A percentile compares a stretch with the other conserved stretches of the same genome.
Evolutionary conservation across 2,329 filamentous ascomycete species (phyloP).

Genomic region (Aureobasidium subglaciale): DNA sequence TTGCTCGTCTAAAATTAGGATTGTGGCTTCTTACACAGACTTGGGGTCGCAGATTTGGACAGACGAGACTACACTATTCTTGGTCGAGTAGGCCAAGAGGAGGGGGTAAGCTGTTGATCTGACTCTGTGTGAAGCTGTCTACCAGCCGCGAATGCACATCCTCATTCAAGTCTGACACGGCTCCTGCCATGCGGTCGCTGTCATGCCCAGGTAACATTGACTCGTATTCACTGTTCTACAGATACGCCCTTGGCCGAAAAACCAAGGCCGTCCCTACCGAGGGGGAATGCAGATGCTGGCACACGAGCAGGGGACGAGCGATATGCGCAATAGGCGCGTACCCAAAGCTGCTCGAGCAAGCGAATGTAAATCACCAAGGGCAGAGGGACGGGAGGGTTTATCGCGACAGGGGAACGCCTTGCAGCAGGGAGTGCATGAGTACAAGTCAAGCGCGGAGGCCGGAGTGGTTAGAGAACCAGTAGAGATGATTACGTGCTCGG

Average conservation of each 20-base stretch:
- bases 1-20: slow-evolving; percentile 7
- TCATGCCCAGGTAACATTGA: too few relatives aligned
- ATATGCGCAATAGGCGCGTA: not conserved
- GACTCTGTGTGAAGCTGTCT: slow-evolving; percentile 1
- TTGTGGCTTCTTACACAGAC: not conserved
- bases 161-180: not conserved
- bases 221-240: too few relatives aligned
- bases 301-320: not conserved
- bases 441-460: slow-evolving; percentile 6
- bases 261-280: too few relatives aligned
- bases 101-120: not conserved
- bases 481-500: slow-evolving; percentile 5
- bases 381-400: not conserved
- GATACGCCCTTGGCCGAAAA: too few relatives aligned
- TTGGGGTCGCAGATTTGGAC: not conserved
- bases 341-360: not conserved
- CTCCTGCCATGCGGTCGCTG: too few relatives aligned
- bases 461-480: not conserved
- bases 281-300: too few relatives aligned
- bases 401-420: not conserved
- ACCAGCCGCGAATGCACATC: not conserved
- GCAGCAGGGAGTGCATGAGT: slow-evolving; percentile 11
- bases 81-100: not conserved
- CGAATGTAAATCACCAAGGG: not conserved
- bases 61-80: not conserved